Evolutionary conservation across 139 green algal genomes (phyloP).

Genomic region (Trebouxia sp.): DNA sequence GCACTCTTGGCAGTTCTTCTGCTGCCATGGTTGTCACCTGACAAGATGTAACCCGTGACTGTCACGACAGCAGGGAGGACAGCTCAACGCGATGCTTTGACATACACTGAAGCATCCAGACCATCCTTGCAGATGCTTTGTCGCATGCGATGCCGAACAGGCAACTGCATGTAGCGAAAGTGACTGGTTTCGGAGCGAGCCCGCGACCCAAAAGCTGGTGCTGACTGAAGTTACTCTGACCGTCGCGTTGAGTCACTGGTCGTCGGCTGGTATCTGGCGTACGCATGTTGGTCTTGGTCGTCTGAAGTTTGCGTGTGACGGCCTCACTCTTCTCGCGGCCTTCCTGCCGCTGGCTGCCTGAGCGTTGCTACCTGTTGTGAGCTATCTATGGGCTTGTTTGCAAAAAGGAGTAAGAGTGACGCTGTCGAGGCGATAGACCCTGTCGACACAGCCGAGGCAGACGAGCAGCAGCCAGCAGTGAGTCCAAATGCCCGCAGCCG

Average conservation of each 20-base stretch:
- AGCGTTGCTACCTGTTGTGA: neutral
- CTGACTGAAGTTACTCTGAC: neutral
- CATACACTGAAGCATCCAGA: too few species aligned
- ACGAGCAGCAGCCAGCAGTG: neutral
- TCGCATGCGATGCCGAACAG: too few species aligned
- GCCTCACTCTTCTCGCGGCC: too few species aligned
- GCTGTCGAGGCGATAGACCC: neutral
- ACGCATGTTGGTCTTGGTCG: too few species aligned
- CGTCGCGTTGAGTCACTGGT: neutral
- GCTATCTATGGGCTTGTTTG: conserved; percentile 11
- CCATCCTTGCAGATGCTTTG: too few species aligned
- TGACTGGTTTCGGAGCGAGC: neutral
- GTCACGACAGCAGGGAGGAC: too few species aligned
- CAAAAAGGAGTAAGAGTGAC: neutral
- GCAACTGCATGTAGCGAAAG: neutral
- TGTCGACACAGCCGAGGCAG: neutral
- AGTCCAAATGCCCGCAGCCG: neutral
- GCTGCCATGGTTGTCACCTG: neutral
- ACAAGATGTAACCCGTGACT: too few species aligned
- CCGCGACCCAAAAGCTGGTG: neutral
- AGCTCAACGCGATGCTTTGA: too few species aligned
- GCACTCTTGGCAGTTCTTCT: neutral
- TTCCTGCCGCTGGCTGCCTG: neutral
- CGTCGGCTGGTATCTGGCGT: too few species aligned
- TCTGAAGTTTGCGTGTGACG: too few species aligned